Percentiles rank a stretch among this genome's conserved stretches.
These are phyloP conservation scores for Hemileia vastatrix DNA, from an alignment of 1,284 basidiomycete genomes.

Conservation along the genomic window DNA sequence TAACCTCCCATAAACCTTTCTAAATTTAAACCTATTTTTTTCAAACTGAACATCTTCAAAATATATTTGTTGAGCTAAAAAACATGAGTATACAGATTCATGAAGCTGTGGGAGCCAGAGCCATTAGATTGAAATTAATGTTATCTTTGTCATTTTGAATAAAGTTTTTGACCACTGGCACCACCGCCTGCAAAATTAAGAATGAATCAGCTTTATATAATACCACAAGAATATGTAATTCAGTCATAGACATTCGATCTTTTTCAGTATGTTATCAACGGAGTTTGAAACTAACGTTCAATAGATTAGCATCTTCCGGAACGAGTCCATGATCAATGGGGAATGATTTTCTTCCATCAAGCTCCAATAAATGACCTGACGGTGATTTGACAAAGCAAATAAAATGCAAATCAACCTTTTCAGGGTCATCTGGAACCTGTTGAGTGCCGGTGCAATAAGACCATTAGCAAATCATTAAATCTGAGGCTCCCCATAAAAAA, in stretches of 20 bases:
- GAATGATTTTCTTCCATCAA: conserved; percentile 39
- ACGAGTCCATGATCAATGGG: conserved; percentile 31
- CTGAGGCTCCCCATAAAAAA: no score
- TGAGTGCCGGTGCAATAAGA: no score
- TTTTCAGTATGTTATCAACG: no score
- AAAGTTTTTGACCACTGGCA: conserved; percentile 16
- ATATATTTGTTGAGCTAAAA: no score
- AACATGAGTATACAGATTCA: no score
- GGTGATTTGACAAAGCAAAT: conserved; percentile 37
- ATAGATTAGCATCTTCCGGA: neutral
- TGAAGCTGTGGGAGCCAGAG: conserved; percentile 3
- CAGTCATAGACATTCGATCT: neutral
- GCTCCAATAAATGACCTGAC: conserved; percentile 34
- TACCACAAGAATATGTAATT: neutral
- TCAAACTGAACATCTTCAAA: no score
- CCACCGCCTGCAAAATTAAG: conserved; percentile 5
- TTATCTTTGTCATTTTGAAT: conserved; percentile 3
- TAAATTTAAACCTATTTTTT: no score
- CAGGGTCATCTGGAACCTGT: conserved; percentile 35
- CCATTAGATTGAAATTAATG: conserved; percentile 18
- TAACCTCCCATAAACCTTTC: no score
- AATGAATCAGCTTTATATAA: neutral
- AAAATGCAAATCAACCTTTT: conserved; percentile 41
- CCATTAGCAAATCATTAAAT: no score
- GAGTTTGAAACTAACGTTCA: conserved; percentile 2